These are phyloP conservation scores for Chenopodium quinoa DNA, from an alignment of 148 eudicot genomes.

Conservation along the genomic window DNA sequence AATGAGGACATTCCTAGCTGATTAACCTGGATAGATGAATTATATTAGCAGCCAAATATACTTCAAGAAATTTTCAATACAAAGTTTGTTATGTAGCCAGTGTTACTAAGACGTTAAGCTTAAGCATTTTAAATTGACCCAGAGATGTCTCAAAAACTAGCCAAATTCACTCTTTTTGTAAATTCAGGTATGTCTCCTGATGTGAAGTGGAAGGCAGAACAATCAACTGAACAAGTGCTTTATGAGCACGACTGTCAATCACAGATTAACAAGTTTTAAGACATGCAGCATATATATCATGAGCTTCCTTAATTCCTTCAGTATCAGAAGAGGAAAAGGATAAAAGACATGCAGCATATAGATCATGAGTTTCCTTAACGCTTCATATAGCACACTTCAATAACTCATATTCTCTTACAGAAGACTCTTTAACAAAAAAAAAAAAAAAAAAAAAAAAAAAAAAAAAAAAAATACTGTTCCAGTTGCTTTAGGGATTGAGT, in stretches of 20 bases:
- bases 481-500: background rate
- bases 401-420: background rate
- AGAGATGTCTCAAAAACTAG: background rate
- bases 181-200: background rate
- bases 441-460: too few species aligned
- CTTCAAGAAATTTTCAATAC: background rate
- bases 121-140: background rate
- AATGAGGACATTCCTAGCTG: conserved; percentile 56
- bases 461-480: background rate
- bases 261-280: background rate
- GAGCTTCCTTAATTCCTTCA: background rate
- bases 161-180: background rate
- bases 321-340: background rate
- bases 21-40: conserved; percentile 19
- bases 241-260: background rate
- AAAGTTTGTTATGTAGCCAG: background rate
- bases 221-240: background rate
- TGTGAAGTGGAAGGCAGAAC: background rate
- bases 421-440: background rate
- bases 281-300: background rate
- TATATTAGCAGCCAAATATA: background rate
- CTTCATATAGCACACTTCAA: background rate
- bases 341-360: too few species aligned
- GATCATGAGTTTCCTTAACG: background rate
- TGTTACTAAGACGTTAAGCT: background rate